Evolutionary conservation across 2,329 filamentous ascomycete genomes (phyloP), one percentile per base, ranked within the genome.

Genomic region (Fusarium hostae): DNA sequence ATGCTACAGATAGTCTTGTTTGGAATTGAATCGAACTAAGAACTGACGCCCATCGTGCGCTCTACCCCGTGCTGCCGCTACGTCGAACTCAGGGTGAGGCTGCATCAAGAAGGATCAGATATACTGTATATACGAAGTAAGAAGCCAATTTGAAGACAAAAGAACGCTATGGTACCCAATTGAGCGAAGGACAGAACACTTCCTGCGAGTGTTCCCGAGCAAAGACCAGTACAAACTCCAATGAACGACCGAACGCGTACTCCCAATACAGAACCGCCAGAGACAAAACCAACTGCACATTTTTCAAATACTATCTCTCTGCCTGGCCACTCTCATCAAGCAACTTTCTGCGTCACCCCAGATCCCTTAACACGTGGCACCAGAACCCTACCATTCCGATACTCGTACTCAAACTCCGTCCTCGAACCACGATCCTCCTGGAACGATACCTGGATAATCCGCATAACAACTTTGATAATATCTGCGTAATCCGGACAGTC

Each of bases 351-450:
- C 5, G 20, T n/a, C 1, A 44, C 4, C 3, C 34, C 28, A 2
- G n/a, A 22, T 1, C 26, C 41, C 11, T 32, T 44, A 1, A 72
- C 35, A 0, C 40, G 34, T 0, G 47, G 69, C 9, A 72, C 52
- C 3, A 72, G 43, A 4, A 72, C 60, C 4, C 15, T 58, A 0
- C 40, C 52, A 9, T 70, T 51, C 0, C 22, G 41, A 35, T 72
- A 72, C 26, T 70, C 56, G 12, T 70, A 72, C 16, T 63, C 69
- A 9, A 62, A 22, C 18, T 72, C 69, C 0, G 44, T 70, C 1
- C 35, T 48, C 2, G 47, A 26, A 6, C 48, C 47, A 9, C 69
- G 44, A 5, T 63, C 52, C 1, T 72, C 56, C 2, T 72, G 28
- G 1, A 72, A 72, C 1, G 65, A 70, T 0, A 70, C 24, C 5